A percentile compares a stretch with the other conserved stretches of the same genome.
Evolutionary conservation across 2,329 filamentous ascomycete genomes (phyloP).

Genomic region (Monascus ruber): DNA sequence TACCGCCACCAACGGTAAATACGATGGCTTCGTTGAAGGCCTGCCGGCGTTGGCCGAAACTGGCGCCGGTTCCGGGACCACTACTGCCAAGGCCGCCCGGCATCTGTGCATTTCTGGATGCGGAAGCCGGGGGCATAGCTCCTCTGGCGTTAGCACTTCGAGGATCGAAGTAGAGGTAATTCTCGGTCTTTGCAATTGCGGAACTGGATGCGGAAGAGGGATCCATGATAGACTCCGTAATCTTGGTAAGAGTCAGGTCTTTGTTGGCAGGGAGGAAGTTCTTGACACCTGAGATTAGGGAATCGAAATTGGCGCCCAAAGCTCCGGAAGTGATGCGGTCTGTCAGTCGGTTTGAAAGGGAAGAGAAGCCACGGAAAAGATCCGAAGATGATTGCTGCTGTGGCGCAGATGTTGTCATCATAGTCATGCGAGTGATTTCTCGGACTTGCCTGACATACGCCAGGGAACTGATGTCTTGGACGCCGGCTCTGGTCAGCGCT

Average conservation of each 20-base stretch:
- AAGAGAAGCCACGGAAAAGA: constrained; percentile 86
- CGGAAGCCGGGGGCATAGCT: constrained; percentile 71
- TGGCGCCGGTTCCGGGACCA: constrained; percentile 61
- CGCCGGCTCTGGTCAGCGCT: constrained; percentile 61
- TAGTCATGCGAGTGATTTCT: constrained; percentile 94
- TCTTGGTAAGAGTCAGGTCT: constrained; percentile 93
- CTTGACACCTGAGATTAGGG: constrained; percentile 88
- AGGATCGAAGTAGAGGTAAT: constrained; percentile 95
- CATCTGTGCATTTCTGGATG: constrained; percentile 32
- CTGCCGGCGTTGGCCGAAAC: constrained; percentile 81
- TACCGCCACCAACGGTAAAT: constrained; percentile 91
- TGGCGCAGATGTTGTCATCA: constrained; percentile 75
- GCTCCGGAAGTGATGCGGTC: constrained; percentile 90
- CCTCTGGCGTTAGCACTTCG: constrained; percentile 85
- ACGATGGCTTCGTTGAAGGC: constrained; percentile 84
- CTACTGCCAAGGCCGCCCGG: constrained; percentile 32
- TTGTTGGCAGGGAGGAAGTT: constrained; percentile 95
- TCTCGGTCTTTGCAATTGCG: constrained; percentile 90
- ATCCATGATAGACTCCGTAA: constrained; percentile 97
- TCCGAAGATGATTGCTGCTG: constrained; percentile 53
- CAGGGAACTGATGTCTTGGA: constrained; percentile 62
- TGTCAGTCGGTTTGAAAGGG: constrained; percentile 80
- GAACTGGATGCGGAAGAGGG: constrained; percentile 78
- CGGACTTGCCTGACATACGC: constrained; percentile 84
- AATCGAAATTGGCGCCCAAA: constrained; percentile 78